A percentile compares a stretch with the other conserved stretches of the same genome.
Conservation (phyloP, 2,329 filamentous ascomycete species). For the Laburnicola sp. region DNA sequence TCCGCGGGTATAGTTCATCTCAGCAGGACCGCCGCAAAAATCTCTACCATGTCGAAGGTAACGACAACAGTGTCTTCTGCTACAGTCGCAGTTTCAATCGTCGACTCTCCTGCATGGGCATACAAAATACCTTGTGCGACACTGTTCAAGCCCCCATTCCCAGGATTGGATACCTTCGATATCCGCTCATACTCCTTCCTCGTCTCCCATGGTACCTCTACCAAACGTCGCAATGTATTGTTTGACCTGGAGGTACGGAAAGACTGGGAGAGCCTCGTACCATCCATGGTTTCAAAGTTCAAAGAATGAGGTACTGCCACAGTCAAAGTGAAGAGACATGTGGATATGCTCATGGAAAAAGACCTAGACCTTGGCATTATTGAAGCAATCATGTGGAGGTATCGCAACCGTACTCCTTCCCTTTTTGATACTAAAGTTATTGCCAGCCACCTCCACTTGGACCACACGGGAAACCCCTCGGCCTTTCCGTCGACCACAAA, state of each 20-base stretch:
- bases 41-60: too few relatives aligned
- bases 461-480: slow-evolving; percentile 56
- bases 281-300: not conserved
- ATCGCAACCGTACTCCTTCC: too few relatives aligned
- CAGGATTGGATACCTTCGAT: slow-evolving; percentile 3
- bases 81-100: slow-evolving; percentile 8
- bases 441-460: slow-evolving; percentile 30
- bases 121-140: not conserved
- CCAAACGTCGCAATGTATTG: not conserved
- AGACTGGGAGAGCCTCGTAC: slow-evolving; percentile 3
- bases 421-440: too few relatives aligned
- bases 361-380: too few relatives aligned
- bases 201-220: not conserved
- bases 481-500: slow-evolving; percentile 51
- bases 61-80: too few relatives aligned
- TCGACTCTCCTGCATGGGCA: slow-evolving; percentile 4
- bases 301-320: not conserved
- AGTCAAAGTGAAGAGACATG: too few relatives aligned
- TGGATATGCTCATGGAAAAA: too few relatives aligned
- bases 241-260: slow-evolving; percentile 1
- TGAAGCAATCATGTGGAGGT: slow-evolving; percentile 6
- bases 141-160: slow-evolving; percentile 1
- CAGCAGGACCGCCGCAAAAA: too few relatives aligned
- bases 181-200: slow-evolving; percentile 8
- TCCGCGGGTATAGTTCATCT: too few relatives aligned